Evolutionary conservation across 768 basidiomycete species (phyloP).

Genomic region (Candolleomyces eurysporus): DNA sequence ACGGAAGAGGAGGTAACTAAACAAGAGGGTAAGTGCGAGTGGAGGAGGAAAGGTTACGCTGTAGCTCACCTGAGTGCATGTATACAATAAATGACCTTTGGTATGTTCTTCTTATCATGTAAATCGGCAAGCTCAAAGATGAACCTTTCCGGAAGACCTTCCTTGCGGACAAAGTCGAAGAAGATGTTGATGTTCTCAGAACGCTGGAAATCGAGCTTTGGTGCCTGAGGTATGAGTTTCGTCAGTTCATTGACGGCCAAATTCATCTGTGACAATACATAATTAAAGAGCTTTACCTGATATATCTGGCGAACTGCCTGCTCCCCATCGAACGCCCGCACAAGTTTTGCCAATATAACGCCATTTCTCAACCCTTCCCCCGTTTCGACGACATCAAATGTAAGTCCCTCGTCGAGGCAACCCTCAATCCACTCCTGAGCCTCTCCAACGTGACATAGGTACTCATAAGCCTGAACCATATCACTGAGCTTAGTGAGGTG

Average conservation of each 20-base stretch:
- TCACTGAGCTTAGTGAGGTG: conserved; percentile 5
- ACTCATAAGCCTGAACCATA: conserved; percentile 87
- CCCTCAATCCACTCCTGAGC: conserved; percentile 98
- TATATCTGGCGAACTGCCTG: conserved; percentile 83
- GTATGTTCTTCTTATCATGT: conserved; percentile 98
- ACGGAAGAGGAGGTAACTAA: conserved; percentile 89
- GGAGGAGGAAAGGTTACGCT: neutral
- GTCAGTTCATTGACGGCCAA: neutral
- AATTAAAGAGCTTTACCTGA: conserved; percentile 52
- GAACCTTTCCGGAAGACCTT: conserved; percentile 95
- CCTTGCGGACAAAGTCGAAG: conserved; percentile 81
- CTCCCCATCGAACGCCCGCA: conserved; percentile 79
- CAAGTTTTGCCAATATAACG: conserved; percentile 89
- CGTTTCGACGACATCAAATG: conserved; percentile 92
- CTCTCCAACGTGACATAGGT: conserved; percentile 97
- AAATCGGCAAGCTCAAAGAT: conserved; percentile 97
- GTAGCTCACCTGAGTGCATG: conserved; percentile 82
- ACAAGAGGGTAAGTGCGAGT: conserved; percentile 5
- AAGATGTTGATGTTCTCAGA: conserved; percentile 98
- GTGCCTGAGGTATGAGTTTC: conserved; percentile 51
- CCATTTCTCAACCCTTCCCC: conserved; percentile 93
- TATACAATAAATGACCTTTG: conserved; percentile 98
- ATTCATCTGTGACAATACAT: neutral
- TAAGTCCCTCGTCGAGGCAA: conserved; percentile 85
- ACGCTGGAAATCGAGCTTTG: conserved; percentile 90